Base-by-base conservation (phyloP, 345 rosid species). In the Microcos paniculata region DNA sequence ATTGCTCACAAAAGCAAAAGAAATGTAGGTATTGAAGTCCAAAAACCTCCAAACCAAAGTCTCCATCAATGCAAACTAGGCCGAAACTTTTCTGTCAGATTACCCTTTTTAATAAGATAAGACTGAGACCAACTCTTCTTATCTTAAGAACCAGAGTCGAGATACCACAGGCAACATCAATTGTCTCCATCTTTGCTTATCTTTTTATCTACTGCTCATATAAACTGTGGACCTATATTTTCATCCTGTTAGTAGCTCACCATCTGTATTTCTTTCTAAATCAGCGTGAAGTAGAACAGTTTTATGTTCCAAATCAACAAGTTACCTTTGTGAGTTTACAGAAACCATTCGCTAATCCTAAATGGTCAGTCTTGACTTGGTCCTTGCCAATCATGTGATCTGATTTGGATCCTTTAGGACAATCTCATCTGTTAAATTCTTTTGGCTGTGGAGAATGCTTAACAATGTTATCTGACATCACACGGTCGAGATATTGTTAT, bases 151-250 rank as follows among this genome's bases (percentile, higher is more conserved):
- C 57, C 57, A 16, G 24, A 68, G 24, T 28, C 42, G 57, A 48
- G 57, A 33, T 52, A 68, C 57, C 56, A 46, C 72, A 46, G 15
- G 55, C 49, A 15, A 13, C 72, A 57, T 68, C 72, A 48, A 9
- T 48, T 33, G 56, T 68, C 72, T 8, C 40, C 10, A 28, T 68
- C 72, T 68, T 18, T 18, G n/a, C n/a, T 42, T 10, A 42, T 42
- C 45, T 42, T 42, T 42, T 68, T 55, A 52, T 52, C 57, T 52
- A n/a, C 58, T 55, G 26, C 57, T 46, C 40, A 46, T 9, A 46
- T 48, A 9, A 1, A 28, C 48, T 48, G 42, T 48, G 72, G 72
- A 28, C 72, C 72, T 68, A 48, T 26, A 6, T 68, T 68, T 15
- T 33, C 48, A 4, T 35, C 38, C 8, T n/a, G 67, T 62, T 33